A percentile compares a stretch with the other conserved stretches of the same genome.
phyloP scores from a whole-genome alignment of 768 basidiomycete genomes.

The Boletus barrowsii region DNA sequence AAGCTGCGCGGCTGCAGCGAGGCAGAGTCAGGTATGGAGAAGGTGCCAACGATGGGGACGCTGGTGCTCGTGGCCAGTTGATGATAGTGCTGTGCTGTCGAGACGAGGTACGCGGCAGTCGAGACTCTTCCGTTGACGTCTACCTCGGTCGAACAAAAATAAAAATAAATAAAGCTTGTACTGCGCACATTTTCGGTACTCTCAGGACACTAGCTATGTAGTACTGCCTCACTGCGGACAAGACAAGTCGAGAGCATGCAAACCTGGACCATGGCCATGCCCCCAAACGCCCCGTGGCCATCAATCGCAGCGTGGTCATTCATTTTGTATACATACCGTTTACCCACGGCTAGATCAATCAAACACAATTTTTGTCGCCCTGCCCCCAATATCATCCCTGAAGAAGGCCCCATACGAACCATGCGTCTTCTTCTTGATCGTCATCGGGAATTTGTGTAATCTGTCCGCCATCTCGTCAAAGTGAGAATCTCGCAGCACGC shows the following conservation, averaged over 20 bases:
- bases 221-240: not conserved
- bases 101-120: not conserved
- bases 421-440: constrained; percentile 96
- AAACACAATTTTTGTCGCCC: constrained; percentile 79
- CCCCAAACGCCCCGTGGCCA: constrained; percentile 6
- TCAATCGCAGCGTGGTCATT: constrained; percentile 9
- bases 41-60: not conserved
- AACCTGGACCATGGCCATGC: not conserved
- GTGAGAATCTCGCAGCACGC: constrained; percentile 85
- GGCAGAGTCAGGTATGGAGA: constrained; percentile 9
- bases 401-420: constrained; percentile 87
- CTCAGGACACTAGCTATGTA: not conserved
- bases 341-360: constrained; percentile 27
- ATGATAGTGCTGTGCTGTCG: constrained; percentile 10
- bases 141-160: not conserved
- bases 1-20: constrained; percentile 24
- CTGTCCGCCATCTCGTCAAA: constrained; percentile 62
- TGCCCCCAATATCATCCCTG: constrained; percentile 56
- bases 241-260: not conserved
- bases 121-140: not conserved
- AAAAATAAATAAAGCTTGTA: not conserved
- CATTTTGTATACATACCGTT: not conserved
- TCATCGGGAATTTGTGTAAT: constrained; percentile 88
- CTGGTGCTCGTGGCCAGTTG: not conserved
- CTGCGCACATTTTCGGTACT: constrained; percentile 3